Evolutionary conservation across 371 early-diverging fungal species (phyloP), one percentile per base, ranked within the genome.

Genomic region (Mortierella sp.): DNA sequence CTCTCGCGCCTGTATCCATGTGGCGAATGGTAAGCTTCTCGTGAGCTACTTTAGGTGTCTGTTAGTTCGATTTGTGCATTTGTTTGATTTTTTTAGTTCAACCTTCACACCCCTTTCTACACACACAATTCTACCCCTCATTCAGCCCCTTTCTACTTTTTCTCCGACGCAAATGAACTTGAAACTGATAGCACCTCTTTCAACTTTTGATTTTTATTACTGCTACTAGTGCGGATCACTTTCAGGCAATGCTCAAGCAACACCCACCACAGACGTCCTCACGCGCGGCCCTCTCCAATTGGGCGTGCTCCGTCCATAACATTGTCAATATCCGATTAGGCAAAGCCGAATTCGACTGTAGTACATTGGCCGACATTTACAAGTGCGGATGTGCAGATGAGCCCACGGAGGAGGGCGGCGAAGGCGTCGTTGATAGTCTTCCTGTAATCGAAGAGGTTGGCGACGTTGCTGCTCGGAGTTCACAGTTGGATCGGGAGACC

Each of bases 231-330:
- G 97, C 98, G 2, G 86, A 87, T 4, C 97, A 98, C 72, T 97
- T 98, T 78, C 94, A 95, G 81, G 68, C 85, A 45, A 80, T 97
- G n/a, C 79, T 99, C 24, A 89, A 91, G 31, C 85, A 90, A 58
- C 89, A 95, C 83, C 99, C 99, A n/a, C 99, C 99, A 16, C 92
- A 94, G 74, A 92, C 92, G 6, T 89, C 90, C 10, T 92, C 94
- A 0, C 83, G 97, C 37, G 87, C 91, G 31, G 92, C 94, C 10
- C 91, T 97, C 31, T 93, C 94, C 22, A 93, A 95, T 80, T 99
- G 99, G 96, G 87, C 97, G 19, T 99, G 99, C 87, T 87, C 90
- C 9, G 91, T 96, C 64, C 99, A 99, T 85, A 99, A 99, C 85
- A 91, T 94, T 26, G 99, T 99, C 43, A 99, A 99, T 86, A 88